Percentiles rank a stretch among this genome's conserved stretches.
Conservation (phyloP, 441 rosid species). For the Gossypium davidsonii region DNA sequence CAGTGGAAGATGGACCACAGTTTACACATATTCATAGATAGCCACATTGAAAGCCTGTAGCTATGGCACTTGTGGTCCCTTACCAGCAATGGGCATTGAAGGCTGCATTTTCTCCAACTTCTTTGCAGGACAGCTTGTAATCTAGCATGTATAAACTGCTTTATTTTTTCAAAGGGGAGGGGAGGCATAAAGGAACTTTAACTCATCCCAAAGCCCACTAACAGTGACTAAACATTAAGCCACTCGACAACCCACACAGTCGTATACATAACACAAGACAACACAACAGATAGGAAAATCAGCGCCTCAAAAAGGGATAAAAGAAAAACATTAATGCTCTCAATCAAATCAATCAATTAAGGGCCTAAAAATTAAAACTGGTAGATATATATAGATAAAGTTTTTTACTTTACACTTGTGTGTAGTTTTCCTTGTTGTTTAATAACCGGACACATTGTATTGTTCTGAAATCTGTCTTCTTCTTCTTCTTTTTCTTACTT, state of each 20-base stretch:
- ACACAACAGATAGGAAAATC: constrained; percentile 19
- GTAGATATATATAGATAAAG: background rate
- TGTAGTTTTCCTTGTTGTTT: constrained; percentile 14
- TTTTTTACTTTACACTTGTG: background rate
- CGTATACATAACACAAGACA: background rate
- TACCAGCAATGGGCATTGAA: constrained; percentile 5
- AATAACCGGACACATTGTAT: constrained; percentile 16
- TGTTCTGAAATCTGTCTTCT: background rate
- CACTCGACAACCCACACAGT: constrained; percentile 9
- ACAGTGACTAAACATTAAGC: constrained; percentile 24
- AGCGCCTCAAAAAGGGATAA: background rate
- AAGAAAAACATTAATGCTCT: background rate
- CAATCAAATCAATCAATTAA: background rate
- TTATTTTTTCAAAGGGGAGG: constrained; percentile 18
- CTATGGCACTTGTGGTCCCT: constrained; percentile 12
- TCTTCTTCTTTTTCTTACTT: background rate
- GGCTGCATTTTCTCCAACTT: constrained; percentile 13
- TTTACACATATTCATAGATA: background rate
- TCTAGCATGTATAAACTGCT: constrained; percentile 5
- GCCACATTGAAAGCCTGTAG: background rate
- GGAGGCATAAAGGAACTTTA: constrained; percentile 26
- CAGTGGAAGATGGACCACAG: background rate
- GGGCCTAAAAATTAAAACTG: background rate
- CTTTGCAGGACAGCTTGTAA: constrained; percentile 23
- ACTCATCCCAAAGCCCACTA: constrained; percentile 25